A percentile compares a stretch with the other conserved stretches of the same genome.
phyloP scores from a whole-genome alignment of 768 basidiomycete genomes.

The Sarcodon aspratus region DNA sequence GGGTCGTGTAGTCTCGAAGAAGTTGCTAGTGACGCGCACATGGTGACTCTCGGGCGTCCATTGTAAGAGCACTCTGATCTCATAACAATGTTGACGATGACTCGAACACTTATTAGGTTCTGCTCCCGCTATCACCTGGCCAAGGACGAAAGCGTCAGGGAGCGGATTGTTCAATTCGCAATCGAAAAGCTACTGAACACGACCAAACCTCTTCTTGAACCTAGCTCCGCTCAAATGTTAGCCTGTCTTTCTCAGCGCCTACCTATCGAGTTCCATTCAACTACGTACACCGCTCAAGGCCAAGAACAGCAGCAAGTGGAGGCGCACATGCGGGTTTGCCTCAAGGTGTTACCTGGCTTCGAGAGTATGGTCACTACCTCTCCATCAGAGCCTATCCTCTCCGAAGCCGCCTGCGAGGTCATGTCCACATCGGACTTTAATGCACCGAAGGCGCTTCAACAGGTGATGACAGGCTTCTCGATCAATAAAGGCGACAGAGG shows the following conservation, averaged over 20 bases:
- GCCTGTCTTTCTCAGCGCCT: constrained; percentile 11
- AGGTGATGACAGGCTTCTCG: constrained; percentile 1
- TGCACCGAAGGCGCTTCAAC: neutral
- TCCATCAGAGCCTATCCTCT: constrained; percentile 17
- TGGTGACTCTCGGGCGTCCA: constrained; percentile 13
- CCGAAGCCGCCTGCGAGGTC: constrained; percentile 14
- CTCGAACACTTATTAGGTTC: constrained; percentile 5
- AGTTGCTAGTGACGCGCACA: constrained; percentile 9
- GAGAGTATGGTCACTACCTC: constrained; percentile 12
- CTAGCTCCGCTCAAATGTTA: neutral
- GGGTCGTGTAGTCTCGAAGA: constrained; percentile 6
- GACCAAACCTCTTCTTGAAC: too few relatives aligned
- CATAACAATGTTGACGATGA: neutral
- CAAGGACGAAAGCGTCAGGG: constrained; percentile 1
- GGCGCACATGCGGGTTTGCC: constrained; percentile 19
- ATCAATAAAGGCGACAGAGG: constrained; percentile 14
- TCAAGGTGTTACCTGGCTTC: constrained; percentile 9
- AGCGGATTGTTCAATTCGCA: constrained; percentile 5
- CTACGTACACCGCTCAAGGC: too few relatives aligned
- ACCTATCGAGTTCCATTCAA: constrained; percentile 14
- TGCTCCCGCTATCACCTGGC: constrained; percentile 6
- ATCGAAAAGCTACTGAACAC: neutral
- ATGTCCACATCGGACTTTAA: constrained; percentile 6
- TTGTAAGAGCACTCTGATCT: constrained; percentile 10
- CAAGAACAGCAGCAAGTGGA: constrained; percentile 18